A percentile compares a stretch with the other conserved stretches of the same genome.
These are phyloP conservation scores for Entomortierella beljakovae DNA, from an alignment of 192 early-diverging fungal species.

Conservation along the genomic window DNA sequence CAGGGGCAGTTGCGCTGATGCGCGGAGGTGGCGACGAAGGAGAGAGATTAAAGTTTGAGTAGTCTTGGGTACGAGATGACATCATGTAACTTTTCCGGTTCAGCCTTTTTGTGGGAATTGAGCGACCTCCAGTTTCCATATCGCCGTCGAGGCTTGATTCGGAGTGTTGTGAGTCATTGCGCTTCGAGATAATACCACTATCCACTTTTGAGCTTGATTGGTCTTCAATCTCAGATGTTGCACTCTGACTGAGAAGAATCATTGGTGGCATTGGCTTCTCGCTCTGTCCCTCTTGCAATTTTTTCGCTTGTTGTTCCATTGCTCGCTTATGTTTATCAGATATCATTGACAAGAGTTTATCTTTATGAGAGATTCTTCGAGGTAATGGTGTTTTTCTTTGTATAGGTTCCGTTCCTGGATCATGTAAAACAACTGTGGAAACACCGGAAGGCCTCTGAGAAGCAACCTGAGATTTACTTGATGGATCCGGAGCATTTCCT, in stretches of 20 bases:
- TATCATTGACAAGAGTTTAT: conserved; percentile 45
- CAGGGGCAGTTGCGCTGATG: background rate
- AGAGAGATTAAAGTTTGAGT: conserved; percentile 10
- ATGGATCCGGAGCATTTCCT: background rate
- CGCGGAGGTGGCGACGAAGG: conserved; percentile 4
- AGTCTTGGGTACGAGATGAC: background rate
- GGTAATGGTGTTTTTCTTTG: conserved; percentile 30
- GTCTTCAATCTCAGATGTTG: conserved; percentile 10
- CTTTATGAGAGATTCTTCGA: conserved; percentile 40
- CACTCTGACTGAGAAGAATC: conserved; percentile 54
- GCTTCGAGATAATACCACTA: background rate
- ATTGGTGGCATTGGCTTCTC: conserved; percentile 38
- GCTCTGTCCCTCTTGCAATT: conserved; percentile 22
- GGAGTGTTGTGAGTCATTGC: background rate
- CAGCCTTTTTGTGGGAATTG: conserved; percentile 17
- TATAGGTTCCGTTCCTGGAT: conserved; percentile 31
- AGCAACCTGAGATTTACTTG: conserved; percentile 9
- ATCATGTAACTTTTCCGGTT: conserved; percentile 27
- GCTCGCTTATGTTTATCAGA: conserved; percentile 45
- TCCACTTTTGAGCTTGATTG: background rate
- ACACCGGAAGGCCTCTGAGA: conserved; percentile 30
- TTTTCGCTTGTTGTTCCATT: conserved; percentile 32
- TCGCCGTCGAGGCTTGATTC: conserved; percentile 6
- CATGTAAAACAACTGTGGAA: conserved; percentile 37
- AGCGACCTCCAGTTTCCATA: background rate